Base-by-base conservation (phyloP, 305 asterid species). In the Fraxinus paxiana region DNA sequence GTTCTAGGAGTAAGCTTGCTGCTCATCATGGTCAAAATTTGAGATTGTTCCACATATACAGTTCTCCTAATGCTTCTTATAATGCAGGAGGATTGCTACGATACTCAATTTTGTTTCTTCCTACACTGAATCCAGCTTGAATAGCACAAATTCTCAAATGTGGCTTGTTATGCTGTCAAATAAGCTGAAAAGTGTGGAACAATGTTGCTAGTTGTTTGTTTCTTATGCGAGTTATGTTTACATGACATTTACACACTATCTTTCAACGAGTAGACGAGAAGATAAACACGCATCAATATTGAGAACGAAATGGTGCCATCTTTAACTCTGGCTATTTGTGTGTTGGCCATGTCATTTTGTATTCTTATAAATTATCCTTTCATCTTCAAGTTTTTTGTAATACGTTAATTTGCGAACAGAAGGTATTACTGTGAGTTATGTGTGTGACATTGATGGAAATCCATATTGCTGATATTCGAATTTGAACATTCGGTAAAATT, bases 61-160 rank as follows among this genome's bases (percentile, higher is more conserved):
- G 76, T 61, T 46, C 28, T 54, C 10, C 38, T 12, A 34, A 77
- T 35, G 81, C 77, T 9, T 31, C 76, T 24, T 80, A 31, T 56
- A 33, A 65, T 83, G 80, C 72, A 80, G 82, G 84, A 81, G 88
- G 89, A 82, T 54, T 18, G 82, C 83, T 78, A 31, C 46, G 17
- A 54, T 7, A 75, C 76, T 71, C 80, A 77, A 79, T 71, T 31
- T 69, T 63, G 69, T 56, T 18, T 56, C 69, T 20, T 35, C 41
- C 59, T 10, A 22, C 9, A 63, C 69, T n/a, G 56, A 28, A 30
- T 63, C 31, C 20, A 75, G 46, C 69, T 5, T 35, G 26, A 30
- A 31, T n/a, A 30, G 76, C 77, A 61, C 46, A 54, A n/a, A 28
- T 73, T n/a, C 17, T 20, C 31, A 10, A 18, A 54, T 54, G 65